These are phyloP conservation scores for Phytophthora fragariaefolia DNA, from an alignment of 352 stramenopile genomes.

Conservation along the genomic window DNA sequence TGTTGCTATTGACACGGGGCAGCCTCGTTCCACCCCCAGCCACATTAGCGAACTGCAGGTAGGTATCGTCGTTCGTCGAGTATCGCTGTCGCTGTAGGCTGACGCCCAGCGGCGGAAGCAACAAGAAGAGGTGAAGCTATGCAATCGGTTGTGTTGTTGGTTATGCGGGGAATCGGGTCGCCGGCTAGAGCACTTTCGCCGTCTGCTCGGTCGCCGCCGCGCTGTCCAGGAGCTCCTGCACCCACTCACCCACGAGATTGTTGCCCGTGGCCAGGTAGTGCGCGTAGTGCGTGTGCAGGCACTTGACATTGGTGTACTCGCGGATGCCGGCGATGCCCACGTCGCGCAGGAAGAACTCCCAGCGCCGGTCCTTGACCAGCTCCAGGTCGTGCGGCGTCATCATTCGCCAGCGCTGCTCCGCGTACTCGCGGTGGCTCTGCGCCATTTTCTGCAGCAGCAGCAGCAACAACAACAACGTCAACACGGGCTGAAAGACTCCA, in stretches of 20 bases:
- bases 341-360: slow-evolving; percentile 51
- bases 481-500: slow-evolving; percentile 8
- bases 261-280: slow-evolving; percentile 62
- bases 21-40: background rate
- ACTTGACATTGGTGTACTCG: slow-evolving; percentile 68
- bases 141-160: slow-evolving; percentile 3
- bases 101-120: slow-evolving; percentile 13
- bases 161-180: no score
- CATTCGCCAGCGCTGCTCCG: slow-evolving; percentile 53
- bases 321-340: slow-evolving; percentile 71
- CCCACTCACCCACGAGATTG: slow-evolving; percentile 68
- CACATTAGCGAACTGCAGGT: no score
- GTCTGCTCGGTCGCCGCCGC: slow-evolving; percentile 9
- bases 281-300: slow-evolving; percentile 77
- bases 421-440: slow-evolving; percentile 56
- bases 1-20: background rate
- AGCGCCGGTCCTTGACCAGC: slow-evolving; percentile 47
- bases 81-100: slow-evolving; percentile 16
- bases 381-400: slow-evolving; percentile 48
- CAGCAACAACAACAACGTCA: slow-evolving; percentile 4
- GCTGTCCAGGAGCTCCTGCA: slow-evolving; percentile 59
- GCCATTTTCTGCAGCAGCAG: slow-evolving; percentile 44
- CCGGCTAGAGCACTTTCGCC: slow-evolving; percentile 29
- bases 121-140: slow-evolving; percentile 32
- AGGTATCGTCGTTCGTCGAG: no score